phyloP scores from a whole-genome alignment of 805 yeast species.

The Candida xiaguanensis region DNA sequence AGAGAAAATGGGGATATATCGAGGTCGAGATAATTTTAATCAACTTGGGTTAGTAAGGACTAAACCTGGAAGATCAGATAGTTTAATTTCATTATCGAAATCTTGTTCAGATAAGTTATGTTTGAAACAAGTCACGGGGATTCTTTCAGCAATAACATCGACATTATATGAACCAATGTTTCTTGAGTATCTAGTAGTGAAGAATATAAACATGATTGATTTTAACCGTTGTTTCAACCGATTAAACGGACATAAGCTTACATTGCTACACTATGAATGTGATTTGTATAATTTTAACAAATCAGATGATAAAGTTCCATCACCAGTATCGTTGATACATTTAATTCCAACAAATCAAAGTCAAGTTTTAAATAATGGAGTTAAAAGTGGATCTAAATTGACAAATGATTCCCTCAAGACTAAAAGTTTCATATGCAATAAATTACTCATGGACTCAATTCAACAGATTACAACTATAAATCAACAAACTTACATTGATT shows the following conservation, averaged over 20 bases:
- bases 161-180: constrained; percentile 29
- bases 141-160: constrained; percentile 46
- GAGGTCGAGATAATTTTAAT: constrained; percentile 66
- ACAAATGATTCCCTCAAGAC: constrained; percentile 43
- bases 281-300: constrained; percentile 26
- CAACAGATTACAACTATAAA: not conserved
- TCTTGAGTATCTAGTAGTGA: constrained; percentile 50
- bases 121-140: constrained; percentile 54
- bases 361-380: constrained; percentile 53
- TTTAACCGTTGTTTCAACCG: constrained; percentile 42
- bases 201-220: constrained; percentile 23
- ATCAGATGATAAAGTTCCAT: constrained; percentile 19
- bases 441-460: constrained; percentile 15
- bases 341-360: constrained; percentile 17
- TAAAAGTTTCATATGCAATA: constrained; percentile 36
- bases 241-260: constrained; percentile 14
- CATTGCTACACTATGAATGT: constrained; percentile 17
- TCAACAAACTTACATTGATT: constrained; percentile 22
- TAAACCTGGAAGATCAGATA: constrained; percentile 88
- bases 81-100: constrained; percentile 67
- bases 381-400: constrained; percentile 52
- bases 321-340: constrained; percentile 27
- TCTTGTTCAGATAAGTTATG: constrained; percentile 88
- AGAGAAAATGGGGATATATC: constrained; percentile 12
- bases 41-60: constrained; percentile 72